Evolutionary conservation across 2,329 filamentous ascomycete species (phyloP).

Genomic region (Fusarium redolens): DNA sequence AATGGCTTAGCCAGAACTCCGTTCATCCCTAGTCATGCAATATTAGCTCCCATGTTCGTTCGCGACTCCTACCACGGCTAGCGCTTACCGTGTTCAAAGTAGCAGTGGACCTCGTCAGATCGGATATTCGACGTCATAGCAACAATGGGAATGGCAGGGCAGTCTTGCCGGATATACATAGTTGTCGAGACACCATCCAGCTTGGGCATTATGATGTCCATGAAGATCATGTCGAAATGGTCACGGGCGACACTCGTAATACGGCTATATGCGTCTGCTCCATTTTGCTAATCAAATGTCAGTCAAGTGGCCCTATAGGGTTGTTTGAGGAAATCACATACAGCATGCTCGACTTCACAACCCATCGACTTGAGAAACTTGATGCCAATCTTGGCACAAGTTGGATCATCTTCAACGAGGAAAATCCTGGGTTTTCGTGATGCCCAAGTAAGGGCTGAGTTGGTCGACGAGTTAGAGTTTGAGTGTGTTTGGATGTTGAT

Average conservation of each 20-base stretch:
- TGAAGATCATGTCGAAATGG: slow-evolving; percentile 77
- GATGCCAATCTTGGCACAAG: slow-evolving; percentile 74
- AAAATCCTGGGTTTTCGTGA: slow-evolving; percentile 80
- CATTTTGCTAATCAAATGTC: slow-evolving; percentile 66
- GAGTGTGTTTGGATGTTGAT: slow-evolving; percentile 43
- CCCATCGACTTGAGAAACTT: slow-evolving; percentile 75
- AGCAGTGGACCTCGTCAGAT: slow-evolving; percentile 95
- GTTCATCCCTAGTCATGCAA: slow-evolving; percentile 82
- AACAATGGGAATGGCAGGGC: slow-evolving; percentile 85
- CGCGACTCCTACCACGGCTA: not conserved
- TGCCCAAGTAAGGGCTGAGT: slow-evolving; percentile 64
- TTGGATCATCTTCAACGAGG: slow-evolving; percentile 85
- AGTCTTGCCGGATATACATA: slow-evolving; percentile 89
- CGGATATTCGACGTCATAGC: slow-evolving; percentile 99
- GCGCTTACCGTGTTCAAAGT: slow-evolving; percentile 90
- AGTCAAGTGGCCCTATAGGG: slow-evolving; percentile 2
- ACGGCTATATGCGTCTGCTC: slow-evolving; percentile 90
- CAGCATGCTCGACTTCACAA: slow-evolving; percentile 74
- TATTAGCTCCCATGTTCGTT: slow-evolving; percentile 21
- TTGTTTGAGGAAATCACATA: slow-evolving; percentile 54
- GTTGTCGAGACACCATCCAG: slow-evolving; percentile 95
- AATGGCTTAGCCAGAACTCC: slow-evolving; percentile 98
- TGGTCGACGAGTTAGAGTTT: slow-evolving; percentile 45
- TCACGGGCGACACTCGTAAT: slow-evolving; percentile 65
- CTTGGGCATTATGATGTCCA: slow-evolving; percentile 98